These are phyloP conservation scores for Tephrocybe sp. DNA, from an alignment of 768 basidiomycete genomes.

Conservation along the genomic window DNA sequence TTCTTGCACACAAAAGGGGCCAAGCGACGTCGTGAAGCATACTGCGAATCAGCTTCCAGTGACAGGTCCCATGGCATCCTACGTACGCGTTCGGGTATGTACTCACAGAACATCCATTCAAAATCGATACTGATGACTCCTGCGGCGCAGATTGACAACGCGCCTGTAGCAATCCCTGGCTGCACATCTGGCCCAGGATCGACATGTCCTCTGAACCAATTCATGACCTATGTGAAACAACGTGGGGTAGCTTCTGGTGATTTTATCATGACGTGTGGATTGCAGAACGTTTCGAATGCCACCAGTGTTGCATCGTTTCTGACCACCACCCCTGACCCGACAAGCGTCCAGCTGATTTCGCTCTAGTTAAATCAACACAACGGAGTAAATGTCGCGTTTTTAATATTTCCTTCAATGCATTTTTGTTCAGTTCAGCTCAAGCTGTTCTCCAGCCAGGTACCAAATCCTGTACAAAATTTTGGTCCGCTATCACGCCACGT, in stretches of 20 bases:
- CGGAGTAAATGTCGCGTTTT: too few species aligned
- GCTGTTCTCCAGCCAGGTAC: too few species aligned
- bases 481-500: too few species aligned
- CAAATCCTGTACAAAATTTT: too few species aligned
- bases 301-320: constrained; percentile 24
- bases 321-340: constrained; percentile 15
- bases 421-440: too few species aligned
- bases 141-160: constrained; percentile 29
- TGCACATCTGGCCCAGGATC: constrained; percentile 37
- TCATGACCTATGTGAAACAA: constrained; percentile 26
- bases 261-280: constrained; percentile 34
- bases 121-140: neutral
- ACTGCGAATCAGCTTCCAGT: constrained; percentile 11
- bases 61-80: constrained; percentile 16
- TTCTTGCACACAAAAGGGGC: constrained; percentile 22
- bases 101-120: too few species aligned
- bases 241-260: constrained; percentile 29
- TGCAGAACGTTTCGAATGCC: constrained; percentile 22
- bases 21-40: constrained; percentile 12
- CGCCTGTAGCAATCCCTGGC: constrained; percentile 37
- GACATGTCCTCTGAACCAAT: constrained; percentile 33
- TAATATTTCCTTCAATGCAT: too few species aligned
- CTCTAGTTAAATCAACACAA: neutral
- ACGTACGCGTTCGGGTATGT: constrained; percentile 34
- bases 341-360: constrained; percentile 6